Evolutionary conservation across 768 basidiomycete genomes (phyloP), one percentile per base, ranked within the genome.

Genomic region (Megacollybia marginata): DNA sequence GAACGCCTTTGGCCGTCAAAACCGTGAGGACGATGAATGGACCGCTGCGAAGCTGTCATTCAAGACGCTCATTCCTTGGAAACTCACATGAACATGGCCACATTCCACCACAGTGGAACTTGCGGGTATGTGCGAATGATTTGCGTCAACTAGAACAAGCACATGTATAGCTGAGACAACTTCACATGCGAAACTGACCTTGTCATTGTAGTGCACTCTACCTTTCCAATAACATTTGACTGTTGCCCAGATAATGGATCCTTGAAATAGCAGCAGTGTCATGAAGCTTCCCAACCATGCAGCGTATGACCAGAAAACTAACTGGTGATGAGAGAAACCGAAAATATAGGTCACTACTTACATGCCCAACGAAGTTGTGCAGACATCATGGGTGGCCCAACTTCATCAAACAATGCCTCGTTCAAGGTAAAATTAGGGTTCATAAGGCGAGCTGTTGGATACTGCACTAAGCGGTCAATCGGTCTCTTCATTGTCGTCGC

Each of bases 91-190:
- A 61, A 61, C 2, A 61, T 49, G 12, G 35, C 43, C 10, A 52
- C 9, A 36, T 61, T 61, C 60, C 60, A 61, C 60, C 60, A 61
- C 16, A 59, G 18, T 4, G 60, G 60, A 11, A 61, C 56, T 13
- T 43, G 44, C 16, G 60, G 58, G 47, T 61, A 61, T 19, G 50
- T 46, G 19, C 53, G 55, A 49, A 61, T 61, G 35, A 61, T 51
- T 38, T 61, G 55, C n/a, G 48, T 51, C 19, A 61, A 52, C 47
- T 57, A 36, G 8, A 28, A 23, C 28, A 28, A n/a, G 6, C 2
- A 49, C 8, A 40, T 40, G 18, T 40, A 40, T 18, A 13, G 18
- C 5, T 8, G 38, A 15, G 13, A 13, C 38, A 40, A 18, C 8
- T 15, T 13, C 38, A 8, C 8, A 28, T 28, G 23, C 8, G 8